Base-by-base conservation (phyloP, 2,329 filamentous ascomycete species). In the Leptodontidium sp. region DNA sequence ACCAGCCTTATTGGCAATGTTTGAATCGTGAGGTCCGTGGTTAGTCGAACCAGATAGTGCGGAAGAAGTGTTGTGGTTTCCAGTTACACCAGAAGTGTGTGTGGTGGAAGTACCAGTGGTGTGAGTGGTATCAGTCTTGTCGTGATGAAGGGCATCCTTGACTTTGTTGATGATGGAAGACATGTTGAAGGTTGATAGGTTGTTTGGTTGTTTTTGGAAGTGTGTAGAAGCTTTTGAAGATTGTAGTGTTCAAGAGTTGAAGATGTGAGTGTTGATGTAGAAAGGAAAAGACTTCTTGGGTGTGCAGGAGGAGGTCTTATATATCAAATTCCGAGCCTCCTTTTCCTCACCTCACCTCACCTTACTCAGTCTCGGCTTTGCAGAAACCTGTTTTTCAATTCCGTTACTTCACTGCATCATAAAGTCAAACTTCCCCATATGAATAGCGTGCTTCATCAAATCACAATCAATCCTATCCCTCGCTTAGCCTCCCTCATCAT, bases 121-220 rank as follows among this genome's bases (percentile, higher is more conserved):
- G 57, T 73, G 61, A 17, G 69, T 71, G 50, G 66, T 69, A 32
- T 71, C 61, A 66, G 71, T 61, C 38, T 74, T 72, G 65, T 76
- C 73, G 43, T 70, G 55, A 70, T 76, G 73, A 63, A 85, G 69
- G 71, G 76, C 81, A 50, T 84, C 80, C 76, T 84, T 85, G 65
- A 84, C 80, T 69, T 84, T 85, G 76, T 84, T 79, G 66, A 84
- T 74, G 65, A 84, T 75, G 62, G 76, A 75, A 49, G 82, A 82
- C 84, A 85, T 86, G 66, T 40, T 50, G 58, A 66, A 57, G 61
- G 45, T 38, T 50, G 55, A 64, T 57, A 40, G 45, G 47, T 64
- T 58, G 40, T 47, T 38, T 64, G 53, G 49, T 49, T 67, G 53
- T 26, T 38, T 38, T 21, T 21, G 21, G 38, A 58, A 38, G 55